phyloP scores from a whole-genome alignment of 2,329 filamentous ascomycete genomes.

The Fusarium sp. region DNA sequence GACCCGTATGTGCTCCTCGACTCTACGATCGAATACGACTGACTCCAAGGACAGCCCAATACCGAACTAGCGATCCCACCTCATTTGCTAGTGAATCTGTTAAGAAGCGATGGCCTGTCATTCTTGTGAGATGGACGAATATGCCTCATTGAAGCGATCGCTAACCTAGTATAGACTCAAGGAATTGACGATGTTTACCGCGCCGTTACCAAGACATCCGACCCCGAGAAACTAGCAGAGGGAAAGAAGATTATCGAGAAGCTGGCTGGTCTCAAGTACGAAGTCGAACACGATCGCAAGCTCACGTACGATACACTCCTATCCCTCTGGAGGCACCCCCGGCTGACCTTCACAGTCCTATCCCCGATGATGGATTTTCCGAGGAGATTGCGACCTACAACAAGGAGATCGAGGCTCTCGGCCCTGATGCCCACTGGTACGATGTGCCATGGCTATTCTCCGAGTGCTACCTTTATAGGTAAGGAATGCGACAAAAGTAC shows the following conservation, averaged over 20 bases:
- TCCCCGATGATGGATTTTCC: constrained; percentile 79
- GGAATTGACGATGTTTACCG: constrained; percentile 96
- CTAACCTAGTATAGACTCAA: constrained; percentile 72
- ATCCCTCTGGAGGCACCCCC: not conserved
- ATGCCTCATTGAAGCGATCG: not conserved
- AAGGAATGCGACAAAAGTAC: constrained; percentile 20
- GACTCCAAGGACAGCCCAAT: constrained; percentile 69
- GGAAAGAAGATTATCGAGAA: constrained; percentile 88
- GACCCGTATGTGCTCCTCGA: constrained; percentile 66
- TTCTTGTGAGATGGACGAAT: constrained; percentile 72
- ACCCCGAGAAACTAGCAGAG: constrained; percentile 76
- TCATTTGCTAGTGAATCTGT: constrained; percentile 92
- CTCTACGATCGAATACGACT: constrained; percentile 14
- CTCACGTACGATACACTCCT: constrained; percentile 71
- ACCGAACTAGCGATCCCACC: constrained; percentile 81
- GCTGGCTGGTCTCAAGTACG: constrained; percentile 89
- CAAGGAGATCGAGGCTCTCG: constrained; percentile 80
- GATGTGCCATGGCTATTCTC: constrained; percentile 87
- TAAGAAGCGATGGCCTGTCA: constrained; percentile 90
- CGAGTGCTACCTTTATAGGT: constrained; percentile 95
- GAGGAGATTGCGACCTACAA: constrained; percentile 91
- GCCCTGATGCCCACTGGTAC: constrained; percentile 79
- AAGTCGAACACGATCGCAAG: constrained; percentile 87
- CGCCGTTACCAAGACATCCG: constrained; percentile 68
- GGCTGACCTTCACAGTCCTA: constrained; percentile 63